Evolutionary conservation across 805 yeast genomes (phyloP), one percentile per base, ranked within the genome.

Genomic region (Jamesozyma lodderae): DNA sequence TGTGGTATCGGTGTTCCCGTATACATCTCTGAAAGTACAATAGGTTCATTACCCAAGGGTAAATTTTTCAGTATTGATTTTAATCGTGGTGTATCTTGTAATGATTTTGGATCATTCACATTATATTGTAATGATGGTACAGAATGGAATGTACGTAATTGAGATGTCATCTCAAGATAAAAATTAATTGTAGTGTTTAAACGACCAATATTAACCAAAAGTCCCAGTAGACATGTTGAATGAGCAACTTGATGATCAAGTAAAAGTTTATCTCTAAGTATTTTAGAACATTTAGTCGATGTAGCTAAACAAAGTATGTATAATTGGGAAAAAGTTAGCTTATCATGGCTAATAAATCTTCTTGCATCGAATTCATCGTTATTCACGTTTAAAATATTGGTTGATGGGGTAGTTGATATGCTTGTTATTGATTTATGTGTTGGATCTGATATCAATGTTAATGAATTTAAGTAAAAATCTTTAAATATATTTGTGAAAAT

Each of bases 121-220:
- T 47, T 41, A 60, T 69, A 52, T 57, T 90, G 96, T 31, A 90
- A 66, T 9, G 87, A 77, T 1, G 98, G 98, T 24, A 90, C 85
- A 10, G 95, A 82, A 62, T 90, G 96, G 56, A 83, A 90, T 0
- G 96, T 88, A 52, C 98, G 70, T 45, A 90, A 69, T 47, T 87
- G 90, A 0, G 95, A 85, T 49, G 86, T 80, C 97, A 90, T 90
- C 53, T 87, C 96, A 17, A 94, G 85, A 40, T 86, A 95, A 55
- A 90, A 82, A 62, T 90, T 90, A 37, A 90, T 79, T 2, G 97
- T 90, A 2, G 98, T 90, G 64, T 90, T 90, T 77, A 90, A 77
- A 44, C 96, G 69, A 8, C 97, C 97, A 38, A 88, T 77, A 55
- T 90, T 90, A 14, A 90, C 96, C 43, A 90, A 67, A 27, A 90